Evolutionary conservation across 805 yeast species (phyloP).

Genomic region (Candida montana): DNA sequence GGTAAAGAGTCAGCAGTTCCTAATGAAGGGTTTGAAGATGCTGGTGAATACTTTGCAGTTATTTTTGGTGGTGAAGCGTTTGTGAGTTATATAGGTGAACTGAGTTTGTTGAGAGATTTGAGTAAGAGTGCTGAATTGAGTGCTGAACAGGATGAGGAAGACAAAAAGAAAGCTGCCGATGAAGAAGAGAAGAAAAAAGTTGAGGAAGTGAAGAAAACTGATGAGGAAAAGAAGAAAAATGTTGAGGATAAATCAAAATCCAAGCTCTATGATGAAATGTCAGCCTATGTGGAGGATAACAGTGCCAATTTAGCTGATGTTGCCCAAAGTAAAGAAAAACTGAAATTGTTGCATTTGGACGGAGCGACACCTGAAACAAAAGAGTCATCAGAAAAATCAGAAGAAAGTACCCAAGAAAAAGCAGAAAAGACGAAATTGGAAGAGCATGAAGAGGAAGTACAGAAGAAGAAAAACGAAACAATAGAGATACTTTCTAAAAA

Average conservation of each 20-base stretch:
- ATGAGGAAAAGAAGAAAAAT: background rate
- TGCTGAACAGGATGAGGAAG: constrained; percentile 42
- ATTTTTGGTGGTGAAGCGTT: constrained; percentile 91
- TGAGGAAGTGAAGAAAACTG: constrained; percentile 5
- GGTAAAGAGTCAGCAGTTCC: constrained; percentile 73
- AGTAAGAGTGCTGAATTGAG: constrained; percentile 52
- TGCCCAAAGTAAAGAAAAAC: constrained; percentile 5
- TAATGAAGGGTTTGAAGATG: constrained; percentile 67
- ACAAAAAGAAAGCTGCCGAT: constrained; percentile 32
- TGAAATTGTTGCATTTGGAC: constrained; percentile 6
- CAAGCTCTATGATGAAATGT: too few species aligned
- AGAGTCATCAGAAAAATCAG: background rate
- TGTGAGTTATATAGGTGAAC: constrained; percentile 81
- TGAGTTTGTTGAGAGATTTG: constrained; percentile 71
- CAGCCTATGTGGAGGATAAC: too few species aligned
- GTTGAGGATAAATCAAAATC: background rate
- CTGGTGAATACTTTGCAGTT: constrained; percentile 62
- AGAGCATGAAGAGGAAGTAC: constrained; percentile 72
- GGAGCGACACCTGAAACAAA: background rate
- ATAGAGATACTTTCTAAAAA: constrained; percentile 57
- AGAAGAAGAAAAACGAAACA: constrained; percentile 57
- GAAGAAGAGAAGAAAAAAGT: constrained; percentile 18
- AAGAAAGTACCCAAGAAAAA: constrained; percentile 20
- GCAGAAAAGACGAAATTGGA: constrained; percentile 44
- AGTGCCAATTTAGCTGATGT: background rate